Percentiles rank a stretch among this genome's conserved stretches.
These are phyloP conservation scores for Cladosporium halotolerans DNA, from an alignment of 2,329 filamentous ascomycete species.

Conservation along the genomic window DNA sequence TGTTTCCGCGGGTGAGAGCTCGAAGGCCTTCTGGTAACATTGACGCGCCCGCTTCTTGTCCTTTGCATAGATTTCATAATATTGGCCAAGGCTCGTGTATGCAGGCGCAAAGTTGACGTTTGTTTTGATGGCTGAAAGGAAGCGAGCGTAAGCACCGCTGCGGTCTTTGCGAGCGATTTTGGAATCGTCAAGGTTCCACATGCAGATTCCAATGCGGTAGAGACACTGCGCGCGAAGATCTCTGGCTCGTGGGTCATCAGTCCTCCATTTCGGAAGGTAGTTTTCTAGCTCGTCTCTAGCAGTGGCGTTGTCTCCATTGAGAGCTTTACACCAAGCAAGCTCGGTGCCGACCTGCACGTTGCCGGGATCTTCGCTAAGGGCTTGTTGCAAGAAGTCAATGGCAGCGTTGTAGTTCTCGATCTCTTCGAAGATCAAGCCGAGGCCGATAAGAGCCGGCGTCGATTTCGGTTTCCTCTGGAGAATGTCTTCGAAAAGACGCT, in stretches of 20 bases:
- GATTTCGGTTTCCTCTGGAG: constrained; percentile 68
- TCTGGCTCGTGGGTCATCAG: constrained; percentile 52
- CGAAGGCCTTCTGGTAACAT: constrained; percentile 94
- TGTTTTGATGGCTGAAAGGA: constrained; percentile 75
- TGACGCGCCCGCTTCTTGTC: constrained; percentile 81
- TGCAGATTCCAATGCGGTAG: constrained; percentile 78
- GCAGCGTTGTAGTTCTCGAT: constrained; percentile 83
- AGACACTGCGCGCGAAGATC: constrained; percentile 79
- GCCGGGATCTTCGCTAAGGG: constrained; percentile 62
- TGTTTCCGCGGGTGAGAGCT: constrained; percentile 81
- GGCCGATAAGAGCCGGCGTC: constrained; percentile 76
- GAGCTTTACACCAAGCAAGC: constrained; percentile 83
- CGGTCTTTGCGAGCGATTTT: constrained; percentile 70
- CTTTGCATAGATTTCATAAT: constrained; percentile 83
- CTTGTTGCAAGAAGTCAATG: constrained; percentile 70
- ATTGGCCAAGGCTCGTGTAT: constrained; percentile 85
- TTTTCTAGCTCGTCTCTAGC: constrained; percentile 65
- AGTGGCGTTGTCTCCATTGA: constrained; percentile 66
- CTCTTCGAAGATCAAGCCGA: constrained; percentile 88
- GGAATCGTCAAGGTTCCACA: constrained; percentile 78
- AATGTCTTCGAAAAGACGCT: constrained; percentile 75
- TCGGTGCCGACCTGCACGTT: constrained; percentile 80
- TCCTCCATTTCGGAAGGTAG: constrained; percentile 60
- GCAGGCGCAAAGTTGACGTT: constrained; percentile 84
- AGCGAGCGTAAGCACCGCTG: constrained; percentile 74